Conservation (phyloP, 441 rosid species). For the Isatis lusitanica region DNA sequence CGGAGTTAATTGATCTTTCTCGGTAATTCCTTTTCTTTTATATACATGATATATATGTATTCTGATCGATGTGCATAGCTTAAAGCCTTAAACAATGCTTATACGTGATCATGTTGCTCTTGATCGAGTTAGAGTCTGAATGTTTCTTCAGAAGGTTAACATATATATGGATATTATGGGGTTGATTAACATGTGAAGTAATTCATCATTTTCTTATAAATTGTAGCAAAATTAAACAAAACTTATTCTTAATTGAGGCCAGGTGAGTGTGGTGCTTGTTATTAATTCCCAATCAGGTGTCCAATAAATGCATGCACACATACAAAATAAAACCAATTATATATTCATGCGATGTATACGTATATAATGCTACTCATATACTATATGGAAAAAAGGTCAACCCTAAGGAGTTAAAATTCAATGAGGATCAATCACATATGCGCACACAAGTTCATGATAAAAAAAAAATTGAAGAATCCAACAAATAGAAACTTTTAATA, state of each 20-base stretch:
- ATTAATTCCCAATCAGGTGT: conserved; percentile 9
- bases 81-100: neutral
- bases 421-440: conserved; percentile 14
- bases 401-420: neutral
- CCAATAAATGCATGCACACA: conserved; percentile 26
- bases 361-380: neutral
- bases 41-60: neutral
- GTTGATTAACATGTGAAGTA: neutral
- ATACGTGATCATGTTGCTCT: neutral
- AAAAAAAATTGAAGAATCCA: neutral
- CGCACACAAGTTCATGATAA: neutral
- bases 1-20: neutral
- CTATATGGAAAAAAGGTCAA: neutral
- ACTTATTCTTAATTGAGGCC: neutral
- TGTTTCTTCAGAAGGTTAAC: neutral
- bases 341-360: neutral
- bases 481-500: neutral
- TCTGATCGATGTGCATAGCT: neutral
- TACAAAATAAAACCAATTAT: conserved; percentile 10
- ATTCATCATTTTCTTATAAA: neutral
- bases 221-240: neutral
- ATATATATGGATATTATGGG: neutral
- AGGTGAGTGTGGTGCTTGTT: conserved; percentile 21
- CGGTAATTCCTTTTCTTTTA: neutral
- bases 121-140: conserved; percentile 10